Percentiles rank a stretch among this genome's conserved stretches.
Evolutionary conservation across 768 basidiomycete genomes (phyloP).

Genomic region (Lactarius hatsudake): DNA sequence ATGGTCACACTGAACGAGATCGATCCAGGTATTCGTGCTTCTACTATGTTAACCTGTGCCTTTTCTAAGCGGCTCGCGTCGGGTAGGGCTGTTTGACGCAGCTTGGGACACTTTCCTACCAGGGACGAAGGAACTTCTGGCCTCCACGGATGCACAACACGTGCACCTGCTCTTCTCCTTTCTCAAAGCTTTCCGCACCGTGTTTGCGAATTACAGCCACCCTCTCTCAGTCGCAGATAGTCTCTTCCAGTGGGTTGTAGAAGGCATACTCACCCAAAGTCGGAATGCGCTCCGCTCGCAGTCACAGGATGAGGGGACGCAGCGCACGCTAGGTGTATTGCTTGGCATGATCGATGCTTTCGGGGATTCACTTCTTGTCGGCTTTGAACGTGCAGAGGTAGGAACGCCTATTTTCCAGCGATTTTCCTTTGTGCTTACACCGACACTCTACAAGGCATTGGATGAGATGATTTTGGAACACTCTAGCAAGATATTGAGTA

Average conservation of each 20-base stretch:
- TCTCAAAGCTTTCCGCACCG: slow-evolving; percentile 45
- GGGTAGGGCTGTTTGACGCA: slow-evolving; percentile 44
- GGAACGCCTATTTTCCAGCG: slow-evolving; percentile 23
- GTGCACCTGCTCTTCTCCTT: slow-evolving; percentile 43
- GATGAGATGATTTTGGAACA: slow-evolving; percentile 45
- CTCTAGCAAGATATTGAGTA: slow-evolving; percentile 39
- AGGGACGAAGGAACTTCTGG: slow-evolving; percentile 30
- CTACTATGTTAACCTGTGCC: neutral
- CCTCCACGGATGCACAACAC: slow-evolving; percentile 18
- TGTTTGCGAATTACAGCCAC: slow-evolving; percentile 37
- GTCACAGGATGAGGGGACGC: slow-evolving; percentile 26
- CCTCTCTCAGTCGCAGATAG: slow-evolving; percentile 32
- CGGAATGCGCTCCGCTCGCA: slow-evolving; percentile 30
- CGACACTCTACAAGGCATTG: slow-evolving; percentile 38
- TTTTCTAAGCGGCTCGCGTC: neutral
- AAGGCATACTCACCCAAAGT: slow-evolving; percentile 36
- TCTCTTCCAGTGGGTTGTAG: slow-evolving; percentile 38
- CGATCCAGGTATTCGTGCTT: slow-evolving; percentile 32
- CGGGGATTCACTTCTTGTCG: slow-evolving; percentile 47
- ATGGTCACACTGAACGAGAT: slow-evolving; percentile 33
- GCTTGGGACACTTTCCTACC: slow-evolving; percentile 47
- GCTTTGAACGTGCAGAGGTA: slow-evolving; percentile 45
- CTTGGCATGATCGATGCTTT: slow-evolving; percentile 52
- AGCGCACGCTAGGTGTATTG: slow-evolving; percentile 32
- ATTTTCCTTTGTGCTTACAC: neutral